Conservation (phyloP, 352 stramenopile species). For the Albugo candida region DNA sequence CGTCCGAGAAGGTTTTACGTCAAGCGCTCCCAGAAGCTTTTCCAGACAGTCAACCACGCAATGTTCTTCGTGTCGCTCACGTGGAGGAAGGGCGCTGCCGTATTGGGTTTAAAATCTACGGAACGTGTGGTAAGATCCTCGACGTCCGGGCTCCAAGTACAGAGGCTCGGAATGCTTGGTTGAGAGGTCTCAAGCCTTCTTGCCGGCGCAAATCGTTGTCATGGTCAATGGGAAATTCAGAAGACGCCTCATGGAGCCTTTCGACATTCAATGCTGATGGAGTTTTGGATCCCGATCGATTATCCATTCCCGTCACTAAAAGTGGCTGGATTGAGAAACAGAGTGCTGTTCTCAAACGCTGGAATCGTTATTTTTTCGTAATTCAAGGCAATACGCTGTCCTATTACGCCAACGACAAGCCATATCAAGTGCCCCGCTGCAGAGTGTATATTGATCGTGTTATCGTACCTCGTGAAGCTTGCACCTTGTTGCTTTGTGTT, state of each 20-base stretch:
- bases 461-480: not conserved
- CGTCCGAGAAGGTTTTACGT: conserved; percentile 48
- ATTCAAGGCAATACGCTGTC: conserved; percentile 45
- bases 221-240: conserved; percentile 27
- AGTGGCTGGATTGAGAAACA: conserved; percentile 26
- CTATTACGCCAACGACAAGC: conserved; percentile 54
- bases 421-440: conserved; percentile 44
- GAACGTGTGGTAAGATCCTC: conserved; percentile 39
- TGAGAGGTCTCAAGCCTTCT: conserved; percentile 37
- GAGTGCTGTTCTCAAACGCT: conserved; percentile 10
- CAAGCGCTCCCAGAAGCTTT: conserved; percentile 15
- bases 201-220: conserved; percentile 35
- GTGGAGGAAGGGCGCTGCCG: conserved; percentile 36
- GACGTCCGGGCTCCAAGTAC: conserved; percentile 43
- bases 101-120: conserved; percentile 48
- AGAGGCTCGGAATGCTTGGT: conserved; percentile 46
- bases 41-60: conserved; percentile 16
- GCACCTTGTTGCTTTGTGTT: too few species aligned
- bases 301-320: conserved; percentile 34
- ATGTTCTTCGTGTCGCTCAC: conserved; percentile 48
- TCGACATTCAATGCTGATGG: conserved; percentile 32
- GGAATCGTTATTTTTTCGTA: conserved; percentile 58
- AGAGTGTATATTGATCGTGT: conserved; percentile 36
- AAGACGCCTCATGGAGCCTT: conserved; percentile 32
- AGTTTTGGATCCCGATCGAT: conserved; percentile 24